Evolutionary conservation across 2,329 filamentous ascomycete genomes (phyloP), one percentile per base, ranked within the genome.

Genomic region (Falciphora oryzae): DNA sequence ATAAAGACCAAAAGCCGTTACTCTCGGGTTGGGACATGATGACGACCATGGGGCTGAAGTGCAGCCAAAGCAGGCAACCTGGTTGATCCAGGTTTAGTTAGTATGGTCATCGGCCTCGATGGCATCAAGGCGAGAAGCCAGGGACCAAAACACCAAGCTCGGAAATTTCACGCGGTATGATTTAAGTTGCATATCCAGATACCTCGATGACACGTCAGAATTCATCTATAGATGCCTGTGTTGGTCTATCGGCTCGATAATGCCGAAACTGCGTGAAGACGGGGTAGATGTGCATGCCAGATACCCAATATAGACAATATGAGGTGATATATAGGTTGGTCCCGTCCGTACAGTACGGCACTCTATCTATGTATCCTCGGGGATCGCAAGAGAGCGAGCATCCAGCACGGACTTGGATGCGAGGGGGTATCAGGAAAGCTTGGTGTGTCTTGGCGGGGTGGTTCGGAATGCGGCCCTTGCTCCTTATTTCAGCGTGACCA

Each of bases 401-500:
- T 44, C 14, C 4, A 18, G 16, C 38, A 18, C 14, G 14, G 38
- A 16, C 16, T 44, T 16, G 38, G 38, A 44, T 18, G 38, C 38
- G 32, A 13, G 44, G 44, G 44, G 44, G 44, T 53, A 53, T 53
- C 44, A 25, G 10, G 22, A 53, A 53, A 53, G 44, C 22, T 53
- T 25, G 44, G 6, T 53, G 32, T 35, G 44, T 22, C 38, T 44
- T 44, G 7, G 38, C 2, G 38, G 7, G 4, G 38, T 2, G 18
- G 14, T 22, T 29, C 14, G 8, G 56, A 25, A 27, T 13, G 22
- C n/a, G 22, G 56, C 56, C 56, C 4, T 7, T 32, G 14, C 22
- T 25, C 2, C 66, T 63, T 83, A 87, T 73, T 80, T 85, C 73
- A 87, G 68, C n/a, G 85, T 89, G 68, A 91, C 89, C 76, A 92